Conservation (phyloP, 352 stramenopile species). For the Thalassiosira sp. region DNA sequence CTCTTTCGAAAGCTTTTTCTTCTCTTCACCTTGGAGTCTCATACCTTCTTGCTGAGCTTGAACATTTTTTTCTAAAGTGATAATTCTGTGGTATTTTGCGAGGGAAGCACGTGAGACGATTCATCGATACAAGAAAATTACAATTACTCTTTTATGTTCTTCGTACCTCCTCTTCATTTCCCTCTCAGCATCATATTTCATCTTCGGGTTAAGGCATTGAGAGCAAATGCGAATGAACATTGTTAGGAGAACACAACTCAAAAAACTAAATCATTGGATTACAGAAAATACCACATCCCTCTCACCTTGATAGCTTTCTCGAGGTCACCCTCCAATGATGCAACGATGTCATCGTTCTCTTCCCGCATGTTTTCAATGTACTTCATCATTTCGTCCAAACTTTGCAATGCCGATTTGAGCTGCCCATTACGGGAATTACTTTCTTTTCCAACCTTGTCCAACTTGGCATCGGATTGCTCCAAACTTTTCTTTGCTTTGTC, state of each 20-base stretch:
- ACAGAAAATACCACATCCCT: no score
- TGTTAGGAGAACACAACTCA: no score
- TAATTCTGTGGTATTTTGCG: no score
- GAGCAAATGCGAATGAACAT: no score
- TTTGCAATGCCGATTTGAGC: constrained; percentile 35
- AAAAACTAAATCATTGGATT: no score
- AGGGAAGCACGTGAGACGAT: no score
- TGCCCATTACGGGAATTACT: constrained; percentile 22
- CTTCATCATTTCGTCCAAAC: constrained; percentile 54
- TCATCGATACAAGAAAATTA: no score
- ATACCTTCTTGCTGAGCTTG: constrained; percentile 18
- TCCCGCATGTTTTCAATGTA: constrained; percentile 42
- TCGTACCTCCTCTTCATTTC: constrained; percentile 27
- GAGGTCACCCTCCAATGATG: constrained; percentile 35
- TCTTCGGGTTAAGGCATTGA: background rate
- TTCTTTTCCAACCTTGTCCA: constrained; percentile 17
- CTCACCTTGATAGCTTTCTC: constrained; percentile 17
- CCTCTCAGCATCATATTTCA: constrained; percentile 25
- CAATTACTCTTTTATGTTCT: no score
- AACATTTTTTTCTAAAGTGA: constrained; percentile 17
- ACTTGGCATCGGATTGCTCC: background rate
- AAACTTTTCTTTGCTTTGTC: constrained; percentile 18
- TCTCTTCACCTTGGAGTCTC: constrained; percentile 16
- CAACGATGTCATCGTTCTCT: constrained; percentile 44
- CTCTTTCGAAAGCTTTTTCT: constrained; percentile 10